Percentiles rank a stretch among this genome's conserved stretches.
Conservation (phyloP, 164 flowering plant species). For the Berberis thunbergii region DNA sequence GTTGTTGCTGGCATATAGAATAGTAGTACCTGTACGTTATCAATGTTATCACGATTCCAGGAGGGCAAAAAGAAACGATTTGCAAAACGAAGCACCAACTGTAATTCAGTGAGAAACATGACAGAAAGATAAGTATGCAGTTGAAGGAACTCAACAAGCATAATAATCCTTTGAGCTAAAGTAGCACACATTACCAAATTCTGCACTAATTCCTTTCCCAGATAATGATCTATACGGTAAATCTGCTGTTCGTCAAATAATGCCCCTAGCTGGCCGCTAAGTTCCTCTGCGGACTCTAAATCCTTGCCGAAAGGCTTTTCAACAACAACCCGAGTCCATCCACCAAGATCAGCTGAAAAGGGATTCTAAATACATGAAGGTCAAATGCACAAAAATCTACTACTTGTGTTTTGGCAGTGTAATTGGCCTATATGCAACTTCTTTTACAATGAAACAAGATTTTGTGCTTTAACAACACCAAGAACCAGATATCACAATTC, state of each 20-base stretch:
- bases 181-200: slow-evolving; percentile 57
- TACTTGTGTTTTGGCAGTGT: too few species aligned
- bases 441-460: too few species aligned
- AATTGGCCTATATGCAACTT: too few species aligned
- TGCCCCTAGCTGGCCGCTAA: slow-evolving; percentile 85
- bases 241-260: slow-evolving; percentile 86
- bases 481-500: too few species aligned
- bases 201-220: slow-evolving; percentile 98
- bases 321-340: slow-evolving; percentile 96
- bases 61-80: slow-evolving; percentile 73
- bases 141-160: not conserved
- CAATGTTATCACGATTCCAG: slow-evolving; percentile 75
- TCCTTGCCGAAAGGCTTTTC: slow-evolving; percentile 99
- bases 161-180: not conserved
- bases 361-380: not conserved
- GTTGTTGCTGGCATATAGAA: not conserved
- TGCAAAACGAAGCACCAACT: slow-evolving; percentile 83
- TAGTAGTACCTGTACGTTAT: slow-evolving; percentile 60
- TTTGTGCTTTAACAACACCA: too few species aligned
- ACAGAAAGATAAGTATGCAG: slow-evolving; percentile 1
- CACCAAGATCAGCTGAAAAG: slow-evolving; percentile 87
- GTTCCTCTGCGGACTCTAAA: slow-evolving; percentile 72
- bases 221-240: slow-evolving; percentile 96
- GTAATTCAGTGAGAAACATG: slow-evolving; percentile 15
- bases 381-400: too few species aligned